Base-by-base conservation (phyloP, 1,284 basidiomycete species). In the Fistulinella cinereoalba region DNA sequence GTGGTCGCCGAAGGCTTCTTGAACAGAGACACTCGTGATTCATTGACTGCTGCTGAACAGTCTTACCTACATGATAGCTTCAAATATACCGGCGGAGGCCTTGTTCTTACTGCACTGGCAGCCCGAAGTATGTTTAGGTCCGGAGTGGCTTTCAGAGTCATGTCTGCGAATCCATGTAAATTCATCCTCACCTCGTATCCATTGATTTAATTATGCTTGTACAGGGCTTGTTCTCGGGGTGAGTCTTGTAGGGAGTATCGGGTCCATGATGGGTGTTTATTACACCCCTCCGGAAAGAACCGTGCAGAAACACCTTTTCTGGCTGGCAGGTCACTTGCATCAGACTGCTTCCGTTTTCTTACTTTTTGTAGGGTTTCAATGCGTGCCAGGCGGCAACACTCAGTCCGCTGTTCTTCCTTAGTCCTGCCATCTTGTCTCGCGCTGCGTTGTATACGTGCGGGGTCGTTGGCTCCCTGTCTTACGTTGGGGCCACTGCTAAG, bases 361-460 rank as follows among this genome's bases (percentile, higher is more conserved):
- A 60, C 22, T 22, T 39, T 41, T 19, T n/a, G 11, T 46, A 88
- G 85, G 83, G 84, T 4, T 93, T 94, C 70, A 92, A 93, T 56
- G 83, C 77, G 6, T 90, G 81, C 60, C 92, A 95, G 72, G 90
- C 90, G 13, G 88, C 87, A 5, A 89, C 87, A 3, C 75, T 89
- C 49, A 89, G 80, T 50, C 90, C 90, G 21, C 67, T 96, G 19
- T 90, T 92, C 71, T 94, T 95, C 77, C 68, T 92, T 44, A 85
- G 77, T 59, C 92, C 93, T 2, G 90, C 89, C 12, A 77, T 96
- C 50, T 77, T 96, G 37, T 85, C 87, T n/a, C 81, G 92, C 33
- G 93, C 92, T 9, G 92, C 89, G 11, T 72, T 96, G 6, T 96
- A 96, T 69, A 95, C 92, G 0, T 79, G 83, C 37, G 92, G 92